Conservation (phyloP, 495 filamentous ascomycete genomes). For the Penicillium bovifimosum region DNA sequence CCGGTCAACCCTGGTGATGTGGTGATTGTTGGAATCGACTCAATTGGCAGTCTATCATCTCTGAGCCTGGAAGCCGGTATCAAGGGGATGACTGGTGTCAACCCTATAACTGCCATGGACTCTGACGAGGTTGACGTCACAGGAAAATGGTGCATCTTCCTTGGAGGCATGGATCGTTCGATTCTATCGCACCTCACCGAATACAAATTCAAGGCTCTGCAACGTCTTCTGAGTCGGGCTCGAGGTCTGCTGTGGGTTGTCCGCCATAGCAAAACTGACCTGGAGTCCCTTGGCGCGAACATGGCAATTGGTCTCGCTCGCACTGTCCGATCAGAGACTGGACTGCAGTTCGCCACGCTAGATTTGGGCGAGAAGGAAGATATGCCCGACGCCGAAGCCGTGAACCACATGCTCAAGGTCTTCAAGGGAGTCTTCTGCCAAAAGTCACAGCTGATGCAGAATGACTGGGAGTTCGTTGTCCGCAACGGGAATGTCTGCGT, state of each 20-base stretch:
- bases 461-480: conserved; percentile 29
- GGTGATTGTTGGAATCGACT: conserved; percentile 16
- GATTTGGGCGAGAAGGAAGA: conserved; percentile 22
- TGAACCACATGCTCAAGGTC: conserved; percentile 21
- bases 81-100: conserved; percentile 10
- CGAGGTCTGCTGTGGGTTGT: conserved; percentile 29
- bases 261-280: conserved; percentile 12
- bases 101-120: background rate
- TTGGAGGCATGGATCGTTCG: conserved; percentile 20
- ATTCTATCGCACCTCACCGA: conserved; percentile 20
- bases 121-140: conserved; percentile 11
- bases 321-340: conserved; percentile 30
- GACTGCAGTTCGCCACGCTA: conserved; percentile 24
- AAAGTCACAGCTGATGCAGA: conserved; percentile 12
- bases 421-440: conserved; percentile 23
- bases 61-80: conserved; percentile 11
- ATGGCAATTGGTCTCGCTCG: conserved; percentile 30
- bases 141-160: conserved; percentile 33
- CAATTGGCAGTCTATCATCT: conserved; percentile 9
- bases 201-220: conserved; percentile 22
- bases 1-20: conserved; percentile 18
- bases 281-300: conserved; percentile 17
- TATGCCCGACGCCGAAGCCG: conserved; percentile 10
- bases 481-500: conserved; percentile 24
- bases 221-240: conserved; percentile 18